Percentiles rank a stretch among this genome's conserved stretches.
phyloP scores from a whole-genome alignment of 805 yeast species.

The Nakazawaea ishiwadae region DNA sequence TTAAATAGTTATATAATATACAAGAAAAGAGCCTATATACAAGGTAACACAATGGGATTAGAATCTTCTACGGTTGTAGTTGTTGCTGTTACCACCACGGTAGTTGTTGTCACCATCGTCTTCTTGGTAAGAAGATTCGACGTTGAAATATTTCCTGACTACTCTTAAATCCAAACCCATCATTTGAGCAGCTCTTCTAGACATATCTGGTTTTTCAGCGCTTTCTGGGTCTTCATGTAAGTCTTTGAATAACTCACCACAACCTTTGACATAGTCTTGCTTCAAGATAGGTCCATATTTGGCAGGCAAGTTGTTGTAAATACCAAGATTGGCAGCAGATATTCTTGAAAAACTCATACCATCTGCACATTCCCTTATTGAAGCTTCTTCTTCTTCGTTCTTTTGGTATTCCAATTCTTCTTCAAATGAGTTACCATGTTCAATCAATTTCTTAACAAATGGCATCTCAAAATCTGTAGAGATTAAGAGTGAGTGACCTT shows the following conservation, averaged over 20 bases:
- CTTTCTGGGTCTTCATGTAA: conserved; percentile 13
- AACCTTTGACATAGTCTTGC: conserved; percentile 11
- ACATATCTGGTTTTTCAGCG: conserved; percentile 15
- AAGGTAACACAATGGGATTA: too few species aligned
- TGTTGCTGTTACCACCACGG: background rate
- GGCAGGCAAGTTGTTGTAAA: conserved; percentile 14
- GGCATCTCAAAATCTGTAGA: conserved; percentile 51
- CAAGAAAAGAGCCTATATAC: too few species aligned
- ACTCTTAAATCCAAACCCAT: conserved; percentile 22
- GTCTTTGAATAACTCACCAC: conserved; percentile 13
- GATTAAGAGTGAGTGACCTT: conserved; percentile 67
- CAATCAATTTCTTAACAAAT: conserved; percentile 45
- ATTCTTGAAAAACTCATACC: conserved; percentile 33
- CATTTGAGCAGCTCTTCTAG: conserved; percentile 19
- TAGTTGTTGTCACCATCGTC: conserved; percentile 2
- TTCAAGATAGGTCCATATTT: conserved; percentile 11
- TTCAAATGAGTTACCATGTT: conserved; percentile 52
- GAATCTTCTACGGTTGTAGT: too few species aligned
- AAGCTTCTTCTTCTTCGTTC: conserved; percentile 28
- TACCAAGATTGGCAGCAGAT: conserved; percentile 20
- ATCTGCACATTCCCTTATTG: conserved; percentile 21
- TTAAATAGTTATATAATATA: too few species aligned
- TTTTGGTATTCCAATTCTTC: conserved; percentile 36
- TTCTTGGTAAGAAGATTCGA: conserved; percentile 18
- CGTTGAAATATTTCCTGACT: conserved; percentile 24